phyloP scores from a whole-genome alignment of 768 basidiomycete genomes.

The Lactarius evosmus region DNA sequence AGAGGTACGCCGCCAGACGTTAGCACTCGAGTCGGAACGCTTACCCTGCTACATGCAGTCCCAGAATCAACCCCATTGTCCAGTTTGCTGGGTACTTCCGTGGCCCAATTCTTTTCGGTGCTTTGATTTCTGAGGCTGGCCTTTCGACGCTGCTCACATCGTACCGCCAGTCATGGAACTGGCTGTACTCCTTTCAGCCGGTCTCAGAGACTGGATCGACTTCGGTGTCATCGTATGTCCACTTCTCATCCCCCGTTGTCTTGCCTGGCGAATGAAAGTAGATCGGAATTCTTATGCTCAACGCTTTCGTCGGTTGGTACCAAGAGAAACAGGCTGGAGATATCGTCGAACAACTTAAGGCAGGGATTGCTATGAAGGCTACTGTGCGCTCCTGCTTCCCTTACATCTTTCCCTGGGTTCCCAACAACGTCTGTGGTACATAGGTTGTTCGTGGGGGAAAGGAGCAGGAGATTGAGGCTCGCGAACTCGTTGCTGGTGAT shows the following conservation, averaged over 20 bases:
- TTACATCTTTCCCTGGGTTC: background rate
- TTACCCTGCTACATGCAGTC: conserved; percentile 28
- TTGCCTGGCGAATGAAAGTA: conserved; percentile 11
- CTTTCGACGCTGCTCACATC: background rate
- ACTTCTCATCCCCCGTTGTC: background rate
- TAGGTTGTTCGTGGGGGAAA: conserved; percentile 40
- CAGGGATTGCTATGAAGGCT: conserved; percentile 45
- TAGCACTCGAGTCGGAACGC: background rate
- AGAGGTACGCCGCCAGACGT: conserved; percentile 32
- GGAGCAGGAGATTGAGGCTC: conserved; percentile 43
- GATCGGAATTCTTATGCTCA: conserved; percentile 42
- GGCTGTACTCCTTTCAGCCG: conserved; percentile 44
- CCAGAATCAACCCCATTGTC: conserved; percentile 41
- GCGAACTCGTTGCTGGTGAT: conserved; percentile 46
- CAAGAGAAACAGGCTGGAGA: conserved; percentile 51
- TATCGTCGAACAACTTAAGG: conserved; percentile 48
- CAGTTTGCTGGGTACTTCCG: conserved; percentile 46
- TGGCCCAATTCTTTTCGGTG: conserved; percentile 41
- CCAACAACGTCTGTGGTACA: background rate
- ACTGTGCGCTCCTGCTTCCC: conserved; percentile 25
- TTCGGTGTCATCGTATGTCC: conserved; percentile 46
- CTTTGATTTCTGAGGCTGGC: background rate
- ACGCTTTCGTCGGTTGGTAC: conserved; percentile 46
- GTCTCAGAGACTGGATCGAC: conserved; percentile 47
- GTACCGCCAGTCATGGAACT: conserved; percentile 42